Evolutionary conservation across 2,329 filamentous ascomycete species (phyloP), one percentile per base, ranked within the genome.

Genomic region (Fusarium coicis): DNA sequence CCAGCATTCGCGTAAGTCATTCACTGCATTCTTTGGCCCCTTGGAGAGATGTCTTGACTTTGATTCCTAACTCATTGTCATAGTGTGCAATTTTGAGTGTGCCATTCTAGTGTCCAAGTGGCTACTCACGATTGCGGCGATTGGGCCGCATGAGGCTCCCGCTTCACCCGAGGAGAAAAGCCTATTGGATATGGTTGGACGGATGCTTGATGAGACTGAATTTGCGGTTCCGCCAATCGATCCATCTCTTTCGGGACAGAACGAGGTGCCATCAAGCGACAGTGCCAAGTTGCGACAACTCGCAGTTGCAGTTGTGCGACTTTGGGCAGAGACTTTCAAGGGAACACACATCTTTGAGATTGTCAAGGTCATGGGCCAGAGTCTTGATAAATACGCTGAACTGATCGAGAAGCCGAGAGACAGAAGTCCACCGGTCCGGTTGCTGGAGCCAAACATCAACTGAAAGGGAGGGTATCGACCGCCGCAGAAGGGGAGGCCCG

Each of bases 271-370:
- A 26, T 80, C 83, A 16, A 86, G 83, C 60, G 87, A 90, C 70
- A 82, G 84, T 43, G 81, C 83, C 23, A 88, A 87, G 76, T 79
- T 91, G 54, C 84, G 87, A 21, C 87, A 89, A 74, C 82, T 91
- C 10, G 88, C 88, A 0, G 86, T 85, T 19, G 88, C 88, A 1
- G 88, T 91, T 32, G 85, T 90, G 37, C 83, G 88, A 39, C 83
- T 91, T 4, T 91, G 89, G 89, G 88, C 88, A 0, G 88, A 90
- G 77, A 87, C 88, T 2, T 91, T 91, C 78, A 89, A 89, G 69
- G 89, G 88, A 16, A 85, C 85, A 16, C 88, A 91, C 73, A 87
- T 90, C 11, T 91, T 90, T 73, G 88, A 90, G 64, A 85, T 90
- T 66, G 85, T 90, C 46, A 87, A 86, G 74, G 85, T 88, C 7